Conservation (phyloP, 495 filamentous ascomycete species). For the Penicillium waksmanii region DNA sequence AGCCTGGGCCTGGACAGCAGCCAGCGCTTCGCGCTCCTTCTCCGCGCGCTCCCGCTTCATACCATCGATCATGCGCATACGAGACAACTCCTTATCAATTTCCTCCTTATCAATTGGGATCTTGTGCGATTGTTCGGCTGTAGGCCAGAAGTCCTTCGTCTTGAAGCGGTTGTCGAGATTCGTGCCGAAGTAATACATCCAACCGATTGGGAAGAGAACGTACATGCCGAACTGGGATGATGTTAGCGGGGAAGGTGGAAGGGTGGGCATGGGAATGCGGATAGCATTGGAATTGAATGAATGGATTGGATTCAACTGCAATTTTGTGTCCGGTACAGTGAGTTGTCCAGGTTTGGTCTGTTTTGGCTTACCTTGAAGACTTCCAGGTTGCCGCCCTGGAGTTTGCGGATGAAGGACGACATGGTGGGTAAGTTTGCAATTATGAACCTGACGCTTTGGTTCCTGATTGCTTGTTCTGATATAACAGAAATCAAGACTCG, state of each 20-base stretch:
- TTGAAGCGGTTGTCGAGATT: constrained; percentile 92
- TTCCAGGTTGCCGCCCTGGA: constrained; percentile 87
- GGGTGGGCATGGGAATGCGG: no score
- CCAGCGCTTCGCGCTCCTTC: constrained; percentile 58
- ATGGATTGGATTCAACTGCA: no score
- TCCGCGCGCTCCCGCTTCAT: constrained; percentile 50
- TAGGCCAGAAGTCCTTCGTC: constrained; percentile 93
- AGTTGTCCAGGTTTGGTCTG: constrained; percentile 5
- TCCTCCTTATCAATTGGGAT: constrained; percentile 90
- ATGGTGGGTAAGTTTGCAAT: constrained; percentile 29
- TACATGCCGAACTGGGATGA: constrained; percentile 86
- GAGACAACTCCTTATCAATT: constrained; percentile 74
- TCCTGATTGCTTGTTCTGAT: background rate
- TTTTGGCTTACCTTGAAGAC: constrained; percentile 78
- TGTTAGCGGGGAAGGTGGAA: background rate
- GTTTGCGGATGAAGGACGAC: constrained; percentile 45
- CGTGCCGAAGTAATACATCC: constrained; percentile 99
- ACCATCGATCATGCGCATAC: constrained; percentile 60
- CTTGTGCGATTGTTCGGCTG: constrained; percentile 78
- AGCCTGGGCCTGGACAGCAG: constrained; percentile 35
- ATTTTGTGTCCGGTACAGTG: no score
- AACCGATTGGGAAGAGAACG: constrained; percentile 96
- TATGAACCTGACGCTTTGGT: background rate
- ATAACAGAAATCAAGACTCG: background rate
- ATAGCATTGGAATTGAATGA: no score